Evolutionary conservation across 371 early-diverging fungal species (phyloP).

Genomic region (Sporodiniella umbellata): DNA sequence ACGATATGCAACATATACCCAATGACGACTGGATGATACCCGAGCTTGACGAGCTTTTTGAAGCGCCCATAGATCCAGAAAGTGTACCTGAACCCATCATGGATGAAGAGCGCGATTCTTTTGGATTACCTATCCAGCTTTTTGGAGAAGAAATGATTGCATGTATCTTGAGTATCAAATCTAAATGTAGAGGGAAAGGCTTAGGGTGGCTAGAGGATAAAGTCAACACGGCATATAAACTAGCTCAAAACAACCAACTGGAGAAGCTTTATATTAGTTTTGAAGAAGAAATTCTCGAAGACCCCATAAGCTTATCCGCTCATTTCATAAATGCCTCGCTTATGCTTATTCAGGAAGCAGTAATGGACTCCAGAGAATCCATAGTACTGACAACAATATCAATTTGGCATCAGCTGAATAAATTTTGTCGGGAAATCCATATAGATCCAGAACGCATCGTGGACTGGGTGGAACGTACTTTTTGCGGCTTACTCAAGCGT

Average conservation of each 20-base stretch:
- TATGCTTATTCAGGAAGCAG: slow-evolving; percentile 53
- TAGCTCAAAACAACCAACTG: slow-evolving; percentile 12
- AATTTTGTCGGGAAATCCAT: slow-evolving; percentile 11
- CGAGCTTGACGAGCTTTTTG: not conserved
- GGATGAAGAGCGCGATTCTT: slow-evolving; percentile 48
- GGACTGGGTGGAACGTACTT: slow-evolving; percentile 51
- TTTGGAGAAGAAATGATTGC: slow-evolving; percentile 50
- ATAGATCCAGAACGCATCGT: slow-evolving; percentile 24
- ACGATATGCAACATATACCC: not conserved
- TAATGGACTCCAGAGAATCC: slow-evolving; percentile 67
- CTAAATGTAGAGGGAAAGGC: slow-evolving; percentile 50
- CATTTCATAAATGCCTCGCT: slow-evolving; percentile 54
- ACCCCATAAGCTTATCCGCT: not conserved
- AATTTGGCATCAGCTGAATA: slow-evolving; percentile 55
- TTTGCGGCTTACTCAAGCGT: slow-evolving; percentile 54
- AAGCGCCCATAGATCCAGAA: slow-evolving; percentile 21
- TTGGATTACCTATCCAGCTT: slow-evolving; percentile 42
- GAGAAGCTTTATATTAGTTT: not conserved
- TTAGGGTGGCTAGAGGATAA: slow-evolving; percentile 33
- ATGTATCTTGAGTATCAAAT: slow-evolving; percentile 52
- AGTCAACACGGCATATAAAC: slow-evolving; percentile 22
- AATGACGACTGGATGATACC: slow-evolving; percentile 1
- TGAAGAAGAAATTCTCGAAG: slow-evolving; percentile 1
- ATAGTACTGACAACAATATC: slow-evolving; percentile 45
- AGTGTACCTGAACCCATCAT: slow-evolving; percentile 49